A percentile compares a stretch with the other conserved stretches of the same genome.
Conservation (phyloP, 495 filamentous ascomycete genomes). For the Oidiodendron maius region DNA sequence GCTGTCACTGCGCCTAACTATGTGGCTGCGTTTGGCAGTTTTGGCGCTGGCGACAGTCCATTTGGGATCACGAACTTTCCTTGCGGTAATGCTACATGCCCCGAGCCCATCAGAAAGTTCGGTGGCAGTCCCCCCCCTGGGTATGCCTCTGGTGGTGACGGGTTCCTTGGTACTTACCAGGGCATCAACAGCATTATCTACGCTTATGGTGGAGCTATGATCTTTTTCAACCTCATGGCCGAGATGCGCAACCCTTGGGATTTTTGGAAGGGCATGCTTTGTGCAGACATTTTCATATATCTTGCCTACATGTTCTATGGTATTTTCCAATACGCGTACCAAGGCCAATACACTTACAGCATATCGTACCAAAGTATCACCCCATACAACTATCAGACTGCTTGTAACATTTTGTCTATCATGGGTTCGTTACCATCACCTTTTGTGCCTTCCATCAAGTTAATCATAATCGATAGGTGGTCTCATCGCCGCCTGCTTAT, state of each 20-base stretch:
- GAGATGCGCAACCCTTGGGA: slow-evolving; percentile 59
- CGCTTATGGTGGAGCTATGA: slow-evolving; percentile 51
- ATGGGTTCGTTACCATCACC: slow-evolving; percentile 16
- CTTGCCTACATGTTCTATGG: slow-evolving; percentile 47
- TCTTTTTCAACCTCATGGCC: slow-evolving; percentile 60
- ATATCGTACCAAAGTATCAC: slow-evolving; percentile 41
- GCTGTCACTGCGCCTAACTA: slow-evolving; percentile 44
- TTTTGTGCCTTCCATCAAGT: background rate
- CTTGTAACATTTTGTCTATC: slow-evolving; percentile 45
- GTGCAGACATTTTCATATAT: slow-evolving; percentile 52
- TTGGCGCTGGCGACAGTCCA: background rate
- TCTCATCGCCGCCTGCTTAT: slow-evolving; percentile 49
- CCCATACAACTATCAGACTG: slow-evolving; percentile 44
- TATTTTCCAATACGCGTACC: slow-evolving; percentile 44
- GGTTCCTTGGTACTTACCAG: slow-evolving; percentile 41
- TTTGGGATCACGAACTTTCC: slow-evolving; percentile 11
- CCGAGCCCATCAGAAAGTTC: slow-evolving; percentile 22
- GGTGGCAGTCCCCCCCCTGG: slow-evolving; percentile 19
- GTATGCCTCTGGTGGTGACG: slow-evolving; percentile 15
- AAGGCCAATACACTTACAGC: slow-evolving; percentile 51
- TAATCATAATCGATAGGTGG: slow-evolving; percentile 19
- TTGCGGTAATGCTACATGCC: slow-evolving; percentile 13
- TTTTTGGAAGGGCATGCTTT: slow-evolving; percentile 54
- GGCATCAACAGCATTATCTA: slow-evolving; percentile 50
- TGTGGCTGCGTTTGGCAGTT: slow-evolving; percentile 16